Evolutionary conservation across 805 yeast genomes (phyloP).

Genomic region (Dipodascus geniculatus): DNA sequence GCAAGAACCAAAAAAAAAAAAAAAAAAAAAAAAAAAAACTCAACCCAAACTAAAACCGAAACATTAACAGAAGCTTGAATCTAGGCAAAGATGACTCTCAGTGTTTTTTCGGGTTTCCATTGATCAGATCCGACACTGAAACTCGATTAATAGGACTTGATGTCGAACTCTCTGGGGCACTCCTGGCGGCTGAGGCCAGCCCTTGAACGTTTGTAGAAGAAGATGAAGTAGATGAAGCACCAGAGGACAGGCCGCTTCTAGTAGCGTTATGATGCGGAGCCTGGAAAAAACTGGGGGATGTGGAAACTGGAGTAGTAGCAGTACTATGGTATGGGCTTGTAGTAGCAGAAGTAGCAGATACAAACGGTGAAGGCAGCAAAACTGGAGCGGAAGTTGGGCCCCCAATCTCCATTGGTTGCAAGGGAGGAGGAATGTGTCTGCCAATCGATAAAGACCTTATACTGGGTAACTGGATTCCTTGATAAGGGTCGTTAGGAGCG

Average conservation of each 20-base stretch:
- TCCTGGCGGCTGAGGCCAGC: background rate
- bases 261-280: conserved; percentile 4
- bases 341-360: conserved; percentile 8
- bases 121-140: conserved; percentile 12
- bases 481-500: conserved; percentile 26
- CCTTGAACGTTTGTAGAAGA: conserved; percentile 1
- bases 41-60: too few relatives aligned
- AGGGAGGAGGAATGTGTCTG: conserved; percentile 6
- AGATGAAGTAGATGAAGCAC: conserved; percentile 5
- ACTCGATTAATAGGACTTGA: conserved; percentile 7
- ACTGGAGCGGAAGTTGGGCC: conserved; percentile 17
- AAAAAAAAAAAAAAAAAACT: too few relatives aligned
- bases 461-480: conserved; percentile 27
- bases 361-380: conserved; percentile 4
- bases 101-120: background rate
- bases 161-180: conserved; percentile 3
- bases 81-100: too few relatives aligned
- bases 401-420: conserved; percentile 6
- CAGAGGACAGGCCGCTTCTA: conserved; percentile 3
- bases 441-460: conserved; percentile 25
- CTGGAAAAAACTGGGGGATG: conserved; percentile 5
- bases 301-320: background rate
- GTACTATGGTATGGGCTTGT: background rate
- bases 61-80: background rate
- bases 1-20: too few relatives aligned